Percentiles rank a stretch among this genome's conserved stretches.
Evolutionary conservation across 2,329 filamentous ascomycete genomes (phyloP).

Genomic region (Pseudogymnoascus sp.): DNA sequence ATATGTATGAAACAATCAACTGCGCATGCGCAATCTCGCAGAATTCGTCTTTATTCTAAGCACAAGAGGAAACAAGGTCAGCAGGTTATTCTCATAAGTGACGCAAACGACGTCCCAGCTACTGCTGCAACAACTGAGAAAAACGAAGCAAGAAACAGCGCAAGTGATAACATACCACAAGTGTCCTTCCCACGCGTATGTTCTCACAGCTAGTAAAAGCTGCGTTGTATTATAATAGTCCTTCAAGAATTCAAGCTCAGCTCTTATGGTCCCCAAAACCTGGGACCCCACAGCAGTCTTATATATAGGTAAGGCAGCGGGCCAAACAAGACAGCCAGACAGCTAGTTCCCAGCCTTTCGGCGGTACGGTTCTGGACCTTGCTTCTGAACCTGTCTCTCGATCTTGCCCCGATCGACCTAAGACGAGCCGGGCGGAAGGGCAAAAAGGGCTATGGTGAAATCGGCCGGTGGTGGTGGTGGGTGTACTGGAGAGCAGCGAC

Average conservation of each 20-base stretch:
- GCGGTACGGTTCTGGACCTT: neutral
- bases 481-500: neutral
- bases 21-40: neutral
- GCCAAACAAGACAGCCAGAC: too few species aligned
- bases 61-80: neutral
- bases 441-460: neutral
- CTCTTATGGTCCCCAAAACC: neutral
- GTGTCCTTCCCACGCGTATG: neutral
- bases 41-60: neutral
- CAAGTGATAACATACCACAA: neutral
- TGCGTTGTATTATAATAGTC: neutral
- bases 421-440: too few species aligned
- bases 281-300: neutral
- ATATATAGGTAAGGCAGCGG: neutral
- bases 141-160: neutral
- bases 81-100: neutral
- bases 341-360: neutral
- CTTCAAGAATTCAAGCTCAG: neutral
- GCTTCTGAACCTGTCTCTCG: neutral
- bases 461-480: neutral
- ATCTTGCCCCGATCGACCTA: neutral
- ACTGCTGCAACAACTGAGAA: neutral
- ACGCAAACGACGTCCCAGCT: neutral
- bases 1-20: neutral
- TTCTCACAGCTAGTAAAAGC: neutral